Evolutionary conservation across 495 filamentous ascomycete species (phyloP).

Genomic region (Aspergillus steynii): DNA sequence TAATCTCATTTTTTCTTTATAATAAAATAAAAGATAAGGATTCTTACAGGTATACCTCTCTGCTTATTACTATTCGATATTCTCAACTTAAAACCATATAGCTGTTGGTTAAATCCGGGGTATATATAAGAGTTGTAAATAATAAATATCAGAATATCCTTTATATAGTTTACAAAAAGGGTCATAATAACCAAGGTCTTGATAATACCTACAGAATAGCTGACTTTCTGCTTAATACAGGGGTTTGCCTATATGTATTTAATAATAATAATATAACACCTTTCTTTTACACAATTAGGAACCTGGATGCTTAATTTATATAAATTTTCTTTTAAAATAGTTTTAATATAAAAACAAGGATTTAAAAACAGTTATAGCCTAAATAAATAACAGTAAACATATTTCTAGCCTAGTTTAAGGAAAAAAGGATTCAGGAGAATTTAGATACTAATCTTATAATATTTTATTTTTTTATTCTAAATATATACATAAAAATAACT

Average conservation of each 20-base stretch:
- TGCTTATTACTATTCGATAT: neutral
- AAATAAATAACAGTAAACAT: slow-evolving; percentile 2
- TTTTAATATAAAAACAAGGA: slow-evolving; percentile 6
- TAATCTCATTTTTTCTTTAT: neutral
- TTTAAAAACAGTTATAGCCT: slow-evolving; percentile 4
- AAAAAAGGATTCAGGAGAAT: neutral
- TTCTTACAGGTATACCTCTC: neutral
- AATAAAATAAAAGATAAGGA: neutral
- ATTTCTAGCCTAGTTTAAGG: neutral
- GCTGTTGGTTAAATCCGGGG: slow-evolving; percentile 5
- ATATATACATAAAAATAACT: slow-evolving; percentile 2
- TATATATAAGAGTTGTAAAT: neutral
- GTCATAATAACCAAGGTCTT: neutral
- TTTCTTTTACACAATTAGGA: slow-evolving; percentile 6
- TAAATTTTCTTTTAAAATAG: slow-evolving; percentile 5
- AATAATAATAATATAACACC: slow-evolving; percentile 13
- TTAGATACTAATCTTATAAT: slow-evolving; percentile 5
- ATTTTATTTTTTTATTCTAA: slow-evolving; percentile 7
- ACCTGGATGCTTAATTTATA: neutral
- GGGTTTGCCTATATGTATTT: slow-evolving; percentile 4
- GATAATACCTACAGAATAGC: slow-evolving; percentile 1
- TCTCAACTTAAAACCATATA: slow-evolving; percentile 5
- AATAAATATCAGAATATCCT: slow-evolving; percentile 7
- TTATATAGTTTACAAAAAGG: neutral
- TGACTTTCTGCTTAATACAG: slow-evolving; percentile 1